Base-by-base conservation (phyloP, 2,329 filamentous ascomycete genomes). In the Cryphonectria radicalis region DNA sequence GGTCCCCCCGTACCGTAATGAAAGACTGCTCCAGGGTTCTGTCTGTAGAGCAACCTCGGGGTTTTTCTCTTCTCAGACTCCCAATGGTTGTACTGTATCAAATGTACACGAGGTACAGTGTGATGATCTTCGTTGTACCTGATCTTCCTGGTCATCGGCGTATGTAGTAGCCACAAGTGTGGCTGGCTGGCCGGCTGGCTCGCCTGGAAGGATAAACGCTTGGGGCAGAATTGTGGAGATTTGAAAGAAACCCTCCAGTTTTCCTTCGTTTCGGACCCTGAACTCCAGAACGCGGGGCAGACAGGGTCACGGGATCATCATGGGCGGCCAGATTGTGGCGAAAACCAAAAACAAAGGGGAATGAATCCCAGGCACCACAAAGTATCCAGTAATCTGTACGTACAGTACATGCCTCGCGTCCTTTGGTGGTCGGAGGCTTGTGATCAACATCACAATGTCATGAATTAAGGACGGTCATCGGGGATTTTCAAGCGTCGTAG, bases 241-340 rank as follows among this genome's bases (percentile, higher is more conserved):
- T 13, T 1, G 8, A 40, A 60, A 25, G 57, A 28, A 17, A 19
- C 35, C 57, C 57, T 60, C 5, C 35, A 22, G 2, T 19, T 14
- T n/a, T 22, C 8, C 19, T n/a, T 35, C 57, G 57, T 35, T 22
- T 32, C 8, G 32, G 59, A 62, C 59, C 59, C 59, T 62, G 19
- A 40, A 62, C 19, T 35, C 59, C 32, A 62, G 59, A 40, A 22
- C 22, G 59, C 59, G 59, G 59, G 59, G 59, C 59, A 35, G 19
- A 40, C 22, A 40, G 25, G 32, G 59, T 62, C 59, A 62, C 22
- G 59, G 22, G 59, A 62, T 62, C 59, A 35, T 1, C 59, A 35
- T n/a, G 22, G 22, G 22, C 22, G 14, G 17, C 28, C 59, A 37
- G 59, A 37, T 40, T 37, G 59, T 62, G 59, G 59, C 59, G 3